Percentiles rank a stretch among this genome's conserved stretches.
phyloP scores from a whole-genome alignment of 2,329 filamentous ascomycete genomes.

The Penicillium sp. region DNA sequence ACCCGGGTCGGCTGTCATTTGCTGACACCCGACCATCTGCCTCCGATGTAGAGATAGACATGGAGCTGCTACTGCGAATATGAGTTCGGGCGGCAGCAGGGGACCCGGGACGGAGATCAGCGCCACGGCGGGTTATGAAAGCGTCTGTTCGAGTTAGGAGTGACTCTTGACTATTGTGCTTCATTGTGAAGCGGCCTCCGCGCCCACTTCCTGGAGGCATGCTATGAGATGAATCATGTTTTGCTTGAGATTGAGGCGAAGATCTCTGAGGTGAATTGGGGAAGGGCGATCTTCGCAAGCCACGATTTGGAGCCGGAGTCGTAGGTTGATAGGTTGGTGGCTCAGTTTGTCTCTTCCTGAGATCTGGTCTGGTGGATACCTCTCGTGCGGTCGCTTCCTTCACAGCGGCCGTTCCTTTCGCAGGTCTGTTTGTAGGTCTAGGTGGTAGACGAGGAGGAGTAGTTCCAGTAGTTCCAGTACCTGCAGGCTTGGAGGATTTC shows the following conservation, averaged over 20 bases:
- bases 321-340: slow-evolving; percentile 11
- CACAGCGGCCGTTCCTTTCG: slow-evolving; percentile 20
- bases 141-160: slow-evolving; percentile 46
- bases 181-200: slow-evolving; percentile 37
- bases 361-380: slow-evolving; percentile 3
- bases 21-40: slow-evolving; percentile 38
- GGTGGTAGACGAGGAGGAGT: slow-evolving; percentile 5
- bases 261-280: slow-evolving; percentile 24
- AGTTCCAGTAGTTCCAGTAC: neutral
- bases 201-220: slow-evolving; percentile 16
- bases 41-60: slow-evolving; percentile 47
- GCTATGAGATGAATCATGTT: slow-evolving; percentile 19
- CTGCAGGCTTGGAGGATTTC: slow-evolving; percentile 20
- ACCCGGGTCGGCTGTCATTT: slow-evolving; percentile 32
- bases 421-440: slow-evolving; percentile 23
- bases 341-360: slow-evolving; percentile 15
- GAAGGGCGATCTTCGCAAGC: slow-evolving; percentile 30
- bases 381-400: slow-evolving; percentile 18
- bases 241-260: slow-evolving; percentile 25
- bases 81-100: slow-evolving; percentile 42
- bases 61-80: slow-evolving; percentile 45
- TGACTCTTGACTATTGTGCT: slow-evolving; percentile 43
- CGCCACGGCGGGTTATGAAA: slow-evolving; percentile 43
- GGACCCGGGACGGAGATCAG: slow-evolving; percentile 40
- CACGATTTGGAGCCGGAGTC: slow-evolving; percentile 32